Evolutionary conservation across 441 rosid species (phyloP).

Genomic region (Breynia disticha): DNA sequence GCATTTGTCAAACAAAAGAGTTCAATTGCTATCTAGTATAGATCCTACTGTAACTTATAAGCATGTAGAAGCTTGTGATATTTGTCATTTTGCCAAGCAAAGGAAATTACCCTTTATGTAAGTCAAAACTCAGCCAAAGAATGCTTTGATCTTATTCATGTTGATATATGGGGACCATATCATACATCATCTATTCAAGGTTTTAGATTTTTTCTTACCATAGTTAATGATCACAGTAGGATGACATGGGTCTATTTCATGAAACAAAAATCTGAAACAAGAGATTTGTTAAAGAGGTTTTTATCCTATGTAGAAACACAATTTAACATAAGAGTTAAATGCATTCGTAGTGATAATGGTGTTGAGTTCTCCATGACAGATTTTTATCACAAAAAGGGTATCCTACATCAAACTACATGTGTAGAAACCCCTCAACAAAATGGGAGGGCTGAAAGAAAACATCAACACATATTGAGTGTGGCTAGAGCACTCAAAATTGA

Average conservation of each 20-base stretch:
- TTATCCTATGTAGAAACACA: neutral
- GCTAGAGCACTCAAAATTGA: too few species aligned
- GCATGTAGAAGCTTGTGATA: neutral
- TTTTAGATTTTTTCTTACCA: neutral
- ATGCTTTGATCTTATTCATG: neutral
- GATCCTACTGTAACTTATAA: neutral
- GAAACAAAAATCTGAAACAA: neutral
- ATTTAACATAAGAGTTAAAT: neutral
- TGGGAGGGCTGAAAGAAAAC: too few species aligned
- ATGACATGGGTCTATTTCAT: neutral
- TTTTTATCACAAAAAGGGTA: too few species aligned
- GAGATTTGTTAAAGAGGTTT: neutral
- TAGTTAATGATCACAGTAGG: neutral
- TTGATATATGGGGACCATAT: conserved; percentile 1
- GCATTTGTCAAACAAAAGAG: neutral
- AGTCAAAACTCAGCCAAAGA: neutral
- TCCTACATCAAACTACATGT: too few species aligned
- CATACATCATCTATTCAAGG: neutral
- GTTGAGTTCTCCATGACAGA: neutral
- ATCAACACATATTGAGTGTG: too few species aligned
- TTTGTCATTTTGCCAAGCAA: conserved; percentile 3
- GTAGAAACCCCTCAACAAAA: too few species aligned
- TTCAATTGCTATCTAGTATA: neutral
- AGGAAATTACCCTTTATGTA: neutral
- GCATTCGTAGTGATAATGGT: neutral